Evolutionary conservation across 2,329 filamentous ascomycete genomes (phyloP), one percentile per base, ranked within the genome.

Genomic region (Sporothrix brasiliensis): DNA sequence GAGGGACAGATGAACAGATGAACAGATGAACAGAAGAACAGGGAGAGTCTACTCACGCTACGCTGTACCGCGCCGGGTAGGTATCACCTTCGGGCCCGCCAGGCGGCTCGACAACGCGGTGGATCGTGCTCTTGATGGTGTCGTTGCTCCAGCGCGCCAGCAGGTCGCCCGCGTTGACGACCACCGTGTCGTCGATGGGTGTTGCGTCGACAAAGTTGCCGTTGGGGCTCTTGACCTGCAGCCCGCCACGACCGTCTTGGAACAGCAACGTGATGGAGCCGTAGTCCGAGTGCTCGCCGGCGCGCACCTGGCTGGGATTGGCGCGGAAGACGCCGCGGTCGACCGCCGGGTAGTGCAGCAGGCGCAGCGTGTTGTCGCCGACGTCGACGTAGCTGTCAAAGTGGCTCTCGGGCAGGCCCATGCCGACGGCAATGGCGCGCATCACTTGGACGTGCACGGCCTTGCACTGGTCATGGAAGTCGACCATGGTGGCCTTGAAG

Each of bases 81-180:
- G 83, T 80, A 19, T 84, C 85, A 9, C 80, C 81, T 3, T 81
- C 82, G 47, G 72, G 53, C n/a, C 21, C 14, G 19, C 24, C 70
- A 0, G 92, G 91, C 1, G 94, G 94, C 81, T 97, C 92, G 5
- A 97, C 92, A 0, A 97, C 94, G 13, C 93, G 88, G 79, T 97
- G 94, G 72, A 93, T 88, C 4, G 94, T 97, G 77, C 91, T 94
- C 81, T 91, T 93, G 81, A 97, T 97, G 4, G 87, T 91, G 76
- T 96, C 92, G 77, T 97, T 97, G 73, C 91, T 92, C 94, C 93
- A 97, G 68, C 93, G 85, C 1, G 92, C 90, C 66, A 97, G 82
- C 74, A 97, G 78, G 77, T 97, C 94, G 1, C 93, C 94, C 0
- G 93, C 93, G 76, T 97, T 97, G 74, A 97, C 87, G 13, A 97